Percentiles rank a stretch among this genome's conserved stretches.
Evolutionary conservation across 1,139 yeast genomes (phyloP).

Genomic region (Barnettozyma hawaiiensis): DNA sequence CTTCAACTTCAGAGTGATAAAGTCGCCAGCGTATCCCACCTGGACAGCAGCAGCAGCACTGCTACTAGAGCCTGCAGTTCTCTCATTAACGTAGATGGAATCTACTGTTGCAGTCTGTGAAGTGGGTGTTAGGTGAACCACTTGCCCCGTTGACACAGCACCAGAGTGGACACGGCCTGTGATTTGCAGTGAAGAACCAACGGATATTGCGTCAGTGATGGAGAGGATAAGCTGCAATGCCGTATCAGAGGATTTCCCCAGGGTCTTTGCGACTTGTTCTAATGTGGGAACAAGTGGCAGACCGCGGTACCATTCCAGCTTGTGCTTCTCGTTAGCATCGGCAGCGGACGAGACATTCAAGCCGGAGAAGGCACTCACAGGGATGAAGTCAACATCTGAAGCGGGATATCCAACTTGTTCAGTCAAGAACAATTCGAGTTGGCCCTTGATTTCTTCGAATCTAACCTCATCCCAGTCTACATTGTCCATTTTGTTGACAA

Average conservation of each 20-base stretch:
- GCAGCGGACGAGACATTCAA: slow-evolving; percentile 60
- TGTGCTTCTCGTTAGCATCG: slow-evolving; percentile 27
- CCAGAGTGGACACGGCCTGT: slow-evolving; percentile 78
- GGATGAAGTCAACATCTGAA: slow-evolving; percentile 58
- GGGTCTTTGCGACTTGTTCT: slow-evolving; percentile 27
- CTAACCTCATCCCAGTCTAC: slow-evolving; percentile 62
- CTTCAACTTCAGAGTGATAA: slow-evolving; percentile 54
- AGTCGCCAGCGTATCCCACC: slow-evolving; percentile 67
- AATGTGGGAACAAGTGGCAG: slow-evolving; percentile 58
- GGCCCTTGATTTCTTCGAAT: slow-evolving; percentile 54
- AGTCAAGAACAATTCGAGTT: slow-evolving; percentile 53
- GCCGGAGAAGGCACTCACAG: slow-evolving; percentile 84
- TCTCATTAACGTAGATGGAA: neutral
- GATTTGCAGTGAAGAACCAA: slow-evolving; percentile 37
- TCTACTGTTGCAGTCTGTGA: neutral
- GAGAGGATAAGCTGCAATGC: slow-evolving; percentile 40
- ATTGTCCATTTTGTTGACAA: slow-evolving; percentile 84
- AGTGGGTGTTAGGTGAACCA: slow-evolving; percentile 31
- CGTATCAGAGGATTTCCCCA: slow-evolving; percentile 22
- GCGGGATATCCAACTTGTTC: slow-evolving; percentile 53
- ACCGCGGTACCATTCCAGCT: slow-evolving; percentile 57
- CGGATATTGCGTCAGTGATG: slow-evolving; percentile 39
- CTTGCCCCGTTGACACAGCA: slow-evolving; percentile 69
- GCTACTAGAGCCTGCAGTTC: neutral
- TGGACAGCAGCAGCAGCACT: slow-evolving; percentile 18